phyloP scores from a whole-genome alignment of 495 filamentous ascomycete species.

The Penicillium dipodomyicola region DNA sequence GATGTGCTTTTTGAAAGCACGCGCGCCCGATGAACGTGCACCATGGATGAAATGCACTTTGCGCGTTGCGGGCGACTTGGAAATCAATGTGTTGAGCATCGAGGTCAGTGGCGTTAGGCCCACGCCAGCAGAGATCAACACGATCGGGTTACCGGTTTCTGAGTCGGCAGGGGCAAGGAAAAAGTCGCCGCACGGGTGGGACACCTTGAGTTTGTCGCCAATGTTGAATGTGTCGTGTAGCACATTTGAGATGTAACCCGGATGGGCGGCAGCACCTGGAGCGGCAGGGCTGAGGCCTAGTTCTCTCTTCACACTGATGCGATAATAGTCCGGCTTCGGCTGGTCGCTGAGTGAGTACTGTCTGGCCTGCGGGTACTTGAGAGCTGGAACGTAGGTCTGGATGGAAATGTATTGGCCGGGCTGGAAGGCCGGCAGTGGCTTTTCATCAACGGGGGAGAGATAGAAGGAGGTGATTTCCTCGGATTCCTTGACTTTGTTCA shows the following conservation, averaged over 20 bases:
- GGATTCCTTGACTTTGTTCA: constrained; percentile 58
- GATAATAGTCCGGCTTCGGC: constrained; percentile 57
- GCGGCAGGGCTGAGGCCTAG: constrained; percentile 45
- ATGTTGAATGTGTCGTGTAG: constrained; percentile 59
- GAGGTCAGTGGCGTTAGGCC: constrained; percentile 66
- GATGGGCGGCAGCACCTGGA: constrained; percentile 42
- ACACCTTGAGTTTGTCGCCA: constrained; percentile 60
- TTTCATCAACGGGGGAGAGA: constrained; percentile 61
- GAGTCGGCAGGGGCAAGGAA: constrained; percentile 46
- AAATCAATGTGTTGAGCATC: constrained; percentile 60
- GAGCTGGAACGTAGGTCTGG: constrained; percentile 53
- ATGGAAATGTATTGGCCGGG: constrained; percentile 73
- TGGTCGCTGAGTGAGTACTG: constrained; percentile 72
- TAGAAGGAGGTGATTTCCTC: constrained; percentile 70
- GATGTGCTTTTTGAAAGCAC: constrained; percentile 50
- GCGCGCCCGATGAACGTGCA: constrained; percentile 43
- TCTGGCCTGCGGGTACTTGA: constrained; percentile 60
- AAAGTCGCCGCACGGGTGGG: constrained; percentile 71
- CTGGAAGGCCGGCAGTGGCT: constrained; percentile 56
- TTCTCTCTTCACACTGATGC: constrained; percentile 71
- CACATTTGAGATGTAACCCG: constrained; percentile 69
- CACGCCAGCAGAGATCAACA: constrained; percentile 67
- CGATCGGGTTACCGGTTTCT: constrained; percentile 46
- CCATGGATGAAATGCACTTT: constrained; percentile 63
- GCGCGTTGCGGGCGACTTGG: constrained; percentile 34